Evolutionary conservation across 1,284 basidiomycete species (phyloP), one percentile per base, ranked within the genome.

Genomic region (Sphagnurus paluster): DNA sequence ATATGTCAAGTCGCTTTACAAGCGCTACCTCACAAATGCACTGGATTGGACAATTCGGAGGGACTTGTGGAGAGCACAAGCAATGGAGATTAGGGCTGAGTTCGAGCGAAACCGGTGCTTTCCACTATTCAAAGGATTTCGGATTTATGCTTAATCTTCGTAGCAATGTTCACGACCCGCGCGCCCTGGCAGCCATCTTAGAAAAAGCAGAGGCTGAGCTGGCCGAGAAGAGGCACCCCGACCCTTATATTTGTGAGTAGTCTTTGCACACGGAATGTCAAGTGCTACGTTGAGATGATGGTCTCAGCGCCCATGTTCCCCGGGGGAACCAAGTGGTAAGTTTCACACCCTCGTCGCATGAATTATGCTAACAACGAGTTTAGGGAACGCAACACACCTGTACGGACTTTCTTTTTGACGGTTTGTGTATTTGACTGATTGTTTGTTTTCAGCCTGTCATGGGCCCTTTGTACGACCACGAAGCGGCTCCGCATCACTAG

Each of bases 1-100:
- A 61, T 90, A 95, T 67, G 92, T 98, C 70, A 91, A 93, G 72
- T 90, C 88, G 20, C 81, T 98, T 10, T 98, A 97, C 76, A 86
- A 82, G 62, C 84, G 94, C 39, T 84, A 82, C 63, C 79, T 97
- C 50, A 87, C 77, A 58, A 93, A 96, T 66, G 79, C 88, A 49
- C 74, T 94, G 47, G 85, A 98, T 71, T 98, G 94, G 94, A 83
- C 82, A 48, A 78, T 96, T 57, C 77, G 87, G 48, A 75, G 93
- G 53, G 89, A 93, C 61, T 61, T 92, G 5, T 97, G 92, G 92
- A 79, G 94, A 53, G 77, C 77, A 55, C 78, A 87, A 61, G 93
- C 93, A 4, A 70, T 93, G 56, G 74, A 86, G 65, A 92, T 97
- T 58, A 76, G 94, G 50, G 93, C 93, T 53, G 85, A 93, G 66